These are phyloP conservation scores for Ceratocystis huliohia DNA, from an alignment of 2,329 filamentous ascomycete species.

Conservation along the genomic window DNA sequence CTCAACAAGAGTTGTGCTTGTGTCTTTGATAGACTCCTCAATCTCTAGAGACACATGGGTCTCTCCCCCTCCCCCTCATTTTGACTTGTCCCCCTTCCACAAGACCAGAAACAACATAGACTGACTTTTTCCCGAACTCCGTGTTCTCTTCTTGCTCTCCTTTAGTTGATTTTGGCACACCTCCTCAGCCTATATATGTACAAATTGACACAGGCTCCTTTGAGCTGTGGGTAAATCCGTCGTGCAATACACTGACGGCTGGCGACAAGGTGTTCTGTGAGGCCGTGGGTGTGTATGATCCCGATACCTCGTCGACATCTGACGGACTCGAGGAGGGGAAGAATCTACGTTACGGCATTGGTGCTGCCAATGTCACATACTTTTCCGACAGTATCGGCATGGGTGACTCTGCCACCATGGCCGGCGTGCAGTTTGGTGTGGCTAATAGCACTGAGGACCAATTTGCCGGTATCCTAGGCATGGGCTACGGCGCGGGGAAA, in stretches of 20 bases:
- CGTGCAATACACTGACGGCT: constrained; percentile 35
- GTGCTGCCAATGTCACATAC: constrained; percentile 39
- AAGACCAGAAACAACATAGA: constrained; percentile 15
- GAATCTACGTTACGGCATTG: constrained; percentile 40
- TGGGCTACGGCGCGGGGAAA: constrained; percentile 49
- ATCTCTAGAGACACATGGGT: not conserved
- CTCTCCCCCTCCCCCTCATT: not conserved
- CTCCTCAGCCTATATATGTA: constrained; percentile 40
- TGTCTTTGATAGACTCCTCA: not conserved
- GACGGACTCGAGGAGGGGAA: constrained; percentile 28
- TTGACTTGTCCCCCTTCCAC: not conserved
- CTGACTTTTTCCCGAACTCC: constrained; percentile 17
- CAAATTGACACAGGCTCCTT: constrained; percentile 49
- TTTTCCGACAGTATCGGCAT: constrained; percentile 36
- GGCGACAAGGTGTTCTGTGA: constrained; percentile 36
- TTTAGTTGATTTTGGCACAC: constrained; percentile 39
- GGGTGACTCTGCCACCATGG: constrained; percentile 30
- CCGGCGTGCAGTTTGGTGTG: constrained; percentile 53
- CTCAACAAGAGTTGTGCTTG: not conserved
- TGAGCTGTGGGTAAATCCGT: constrained; percentile 51
- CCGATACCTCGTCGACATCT: constrained; percentile 32
- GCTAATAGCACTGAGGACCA: constrained; percentile 39
- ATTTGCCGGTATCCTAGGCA: constrained; percentile 54
- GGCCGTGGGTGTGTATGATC: constrained; percentile 35
- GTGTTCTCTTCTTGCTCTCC: constrained; percentile 5